These are phyloP conservation scores for Neurospora sp. DNA, from an alignment of 495 filamentous ascomycete species.

Conservation along the genomic window DNA sequence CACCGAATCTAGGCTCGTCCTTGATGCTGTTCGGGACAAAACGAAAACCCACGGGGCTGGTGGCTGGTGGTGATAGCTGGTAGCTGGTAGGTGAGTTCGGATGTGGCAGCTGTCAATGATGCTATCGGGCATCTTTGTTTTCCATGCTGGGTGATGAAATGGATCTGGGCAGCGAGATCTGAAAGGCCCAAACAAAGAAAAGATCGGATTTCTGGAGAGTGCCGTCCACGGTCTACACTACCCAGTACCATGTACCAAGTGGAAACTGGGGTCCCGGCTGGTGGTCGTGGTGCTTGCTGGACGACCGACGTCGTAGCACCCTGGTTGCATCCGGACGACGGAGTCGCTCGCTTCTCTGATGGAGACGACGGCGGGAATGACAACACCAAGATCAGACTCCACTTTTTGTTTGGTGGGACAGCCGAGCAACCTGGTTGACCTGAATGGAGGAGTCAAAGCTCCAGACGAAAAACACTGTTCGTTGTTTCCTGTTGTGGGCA, in stretches of 20 bases:
- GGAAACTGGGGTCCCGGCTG: not conserved
- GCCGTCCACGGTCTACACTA: not conserved
- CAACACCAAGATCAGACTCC: not conserved
- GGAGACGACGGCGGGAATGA: not conserved
- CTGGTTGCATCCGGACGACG: not conserved
- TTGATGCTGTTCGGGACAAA: not conserved
- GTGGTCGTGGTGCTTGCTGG: not conserved
- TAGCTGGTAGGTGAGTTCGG: not conserved
- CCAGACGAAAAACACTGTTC: not conserved
- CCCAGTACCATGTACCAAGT: not conserved
- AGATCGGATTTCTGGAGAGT: not conserved
- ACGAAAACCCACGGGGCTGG: not conserved
- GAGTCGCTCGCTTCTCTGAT: not conserved
- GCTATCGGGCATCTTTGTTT: not conserved
- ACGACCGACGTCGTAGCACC: not conserved
- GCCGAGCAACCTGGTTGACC: not conserved
- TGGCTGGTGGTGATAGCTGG: not conserved
- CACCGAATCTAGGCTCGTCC: not conserved
- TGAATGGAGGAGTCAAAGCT: not conserved
- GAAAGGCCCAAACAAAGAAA: not conserved
- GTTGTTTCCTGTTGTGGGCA: not conserved
- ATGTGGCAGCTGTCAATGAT: not conserved
- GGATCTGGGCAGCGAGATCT: not conserved
- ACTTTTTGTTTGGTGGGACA: not conserved
- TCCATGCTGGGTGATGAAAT: not conserved